These are phyloP conservation scores for Kodamaea sagamina DNA, from an alignment of 805 yeast species.

Conservation along the genomic window DNA sequence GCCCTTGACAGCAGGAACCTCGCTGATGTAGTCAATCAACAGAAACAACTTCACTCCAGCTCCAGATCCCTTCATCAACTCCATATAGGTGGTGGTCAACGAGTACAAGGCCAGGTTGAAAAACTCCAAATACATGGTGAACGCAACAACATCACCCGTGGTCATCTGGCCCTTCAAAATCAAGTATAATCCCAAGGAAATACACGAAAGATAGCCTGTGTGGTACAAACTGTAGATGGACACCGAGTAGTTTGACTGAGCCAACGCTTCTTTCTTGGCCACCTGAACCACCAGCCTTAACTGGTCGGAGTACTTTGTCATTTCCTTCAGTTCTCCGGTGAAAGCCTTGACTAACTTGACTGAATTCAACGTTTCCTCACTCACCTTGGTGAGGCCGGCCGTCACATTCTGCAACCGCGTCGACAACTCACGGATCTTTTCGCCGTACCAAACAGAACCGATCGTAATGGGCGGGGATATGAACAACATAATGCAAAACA, in stretches of 20 bases:
- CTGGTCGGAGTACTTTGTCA: constrained; percentile 39
- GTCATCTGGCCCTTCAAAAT: constrained; percentile 46
- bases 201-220: constrained; percentile 44
- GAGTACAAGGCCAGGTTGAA: constrained; percentile 47
- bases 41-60: constrained; percentile 47
- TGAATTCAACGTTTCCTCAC: constrained; percentile 46
- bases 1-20: constrained; percentile 40
- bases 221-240: constrained; percentile 45
- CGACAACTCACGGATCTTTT: constrained; percentile 41
- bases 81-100: constrained; percentile 47
- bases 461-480: constrained; percentile 48
- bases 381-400: constrained; percentile 45
- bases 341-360: constrained; percentile 46
- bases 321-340: constrained; percentile 45
- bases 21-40: constrained; percentile 39
- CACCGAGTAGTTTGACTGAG: constrained; percentile 46
- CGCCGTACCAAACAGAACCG: constrained; percentile 49
- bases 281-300: constrained; percentile 43
- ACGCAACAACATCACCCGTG: constrained; percentile 50
- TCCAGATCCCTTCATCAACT: constrained; percentile 50
- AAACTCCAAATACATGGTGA: constrained; percentile 47
- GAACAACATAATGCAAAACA: constrained; percentile 46
- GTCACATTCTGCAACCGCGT: constrained; percentile 46
- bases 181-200: constrained; percentile 44
- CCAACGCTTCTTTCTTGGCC: constrained; percentile 46